A percentile compares a stretch with the other conserved stretches of the same genome.
Conservation (phyloP, 257 asterid genomes). For the Jaltomata sinuosa region DNA sequence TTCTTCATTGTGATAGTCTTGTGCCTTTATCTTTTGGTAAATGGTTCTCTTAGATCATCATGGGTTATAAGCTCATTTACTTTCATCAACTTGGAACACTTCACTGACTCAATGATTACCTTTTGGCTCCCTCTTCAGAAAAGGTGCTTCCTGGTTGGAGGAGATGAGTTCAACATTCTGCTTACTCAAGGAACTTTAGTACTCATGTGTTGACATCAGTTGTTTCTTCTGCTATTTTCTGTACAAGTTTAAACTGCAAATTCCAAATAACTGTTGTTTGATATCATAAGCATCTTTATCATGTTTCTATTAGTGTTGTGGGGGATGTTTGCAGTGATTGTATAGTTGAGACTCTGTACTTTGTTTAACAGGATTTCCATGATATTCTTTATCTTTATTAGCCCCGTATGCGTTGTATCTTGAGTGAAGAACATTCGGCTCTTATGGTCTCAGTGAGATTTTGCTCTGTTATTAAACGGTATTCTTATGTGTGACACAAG, state of each 20-base stretch:
- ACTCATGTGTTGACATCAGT: background rate
- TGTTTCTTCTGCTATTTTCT: background rate
- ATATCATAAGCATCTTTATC: background rate
- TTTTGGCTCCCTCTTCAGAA: slow-evolving; percentile 32
- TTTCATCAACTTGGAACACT: background rate
- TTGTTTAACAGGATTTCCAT: background rate
- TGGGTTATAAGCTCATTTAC: background rate
- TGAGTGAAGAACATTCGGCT: background rate
- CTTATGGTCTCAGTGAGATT: background rate
- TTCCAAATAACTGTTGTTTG: background rate
- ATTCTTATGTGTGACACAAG: background rate
- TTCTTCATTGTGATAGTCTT: background rate
- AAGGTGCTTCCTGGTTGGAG: slow-evolving; percentile 87
- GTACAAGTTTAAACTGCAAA: background rate
- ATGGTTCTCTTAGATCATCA: background rate
- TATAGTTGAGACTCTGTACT: slow-evolving; percentile 1
- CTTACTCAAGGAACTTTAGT: slow-evolving; percentile 6
- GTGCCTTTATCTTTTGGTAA: background rate
- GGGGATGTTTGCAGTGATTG: background rate
- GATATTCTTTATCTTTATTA: background rate
- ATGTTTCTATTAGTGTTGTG: background rate
- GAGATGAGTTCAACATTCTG: slow-evolving; percentile 40
- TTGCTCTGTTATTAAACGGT: background rate
- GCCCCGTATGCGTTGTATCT: background rate
- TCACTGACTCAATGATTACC: background rate